Conservation (phyloP, 2,329 filamentous ascomycete species). For the Xenoacremonium recifei region DNA sequence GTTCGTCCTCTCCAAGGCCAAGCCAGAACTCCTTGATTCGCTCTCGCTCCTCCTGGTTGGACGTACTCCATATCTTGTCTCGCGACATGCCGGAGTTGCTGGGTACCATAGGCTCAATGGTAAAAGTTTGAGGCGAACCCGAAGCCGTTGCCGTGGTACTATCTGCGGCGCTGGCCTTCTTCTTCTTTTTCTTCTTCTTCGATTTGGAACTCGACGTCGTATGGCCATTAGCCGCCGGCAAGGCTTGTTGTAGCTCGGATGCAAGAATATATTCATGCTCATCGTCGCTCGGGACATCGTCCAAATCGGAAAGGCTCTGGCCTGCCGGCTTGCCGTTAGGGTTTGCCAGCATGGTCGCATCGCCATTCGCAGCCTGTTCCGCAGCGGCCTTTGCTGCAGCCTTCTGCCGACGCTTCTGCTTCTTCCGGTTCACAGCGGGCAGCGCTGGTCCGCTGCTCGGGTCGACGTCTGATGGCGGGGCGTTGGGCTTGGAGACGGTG, state of each 20-base stretch:
- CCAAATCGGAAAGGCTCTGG: conserved; percentile 40
- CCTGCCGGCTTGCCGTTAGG: conserved; percentile 19
- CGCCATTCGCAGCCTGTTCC: conserved; percentile 39
- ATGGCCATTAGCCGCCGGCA: conserved; percentile 29
- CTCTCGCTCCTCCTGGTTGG: conserved; percentile 89
- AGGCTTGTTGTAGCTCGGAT: conserved; percentile 24
- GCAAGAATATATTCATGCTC: conserved; percentile 42
- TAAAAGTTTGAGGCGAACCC: conserved; percentile 11
- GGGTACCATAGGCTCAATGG: conserved; percentile 30
- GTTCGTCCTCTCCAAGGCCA: conserved; percentile 87
- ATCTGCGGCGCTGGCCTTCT: conserved; percentile 50
- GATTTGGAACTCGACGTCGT: conserved; percentile 36
- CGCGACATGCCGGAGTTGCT: conserved; percentile 54
- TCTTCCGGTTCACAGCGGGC: conserved; percentile 86
- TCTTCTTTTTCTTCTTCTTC: conserved; percentile 69
- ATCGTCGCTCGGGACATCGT: conserved; percentile 55
- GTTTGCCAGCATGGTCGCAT: conserved; percentile 34
- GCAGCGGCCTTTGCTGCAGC: conserved; percentile 65
- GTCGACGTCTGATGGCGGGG: conserved; percentile 28
- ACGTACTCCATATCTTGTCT: conserved; percentile 97
- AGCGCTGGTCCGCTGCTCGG: conserved; percentile 36
- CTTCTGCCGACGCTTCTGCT: conserved; percentile 86
- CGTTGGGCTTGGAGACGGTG: conserved; percentile 39
- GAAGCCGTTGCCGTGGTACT: conserved; percentile 19
- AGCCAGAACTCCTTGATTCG: conserved; percentile 99